A percentile compares a stretch with the other conserved stretches of the same genome.
Evolutionary conservation across 2,329 filamentous ascomycete species (phyloP).

Genomic region (Sporothrix brasiliensis): DNA sequence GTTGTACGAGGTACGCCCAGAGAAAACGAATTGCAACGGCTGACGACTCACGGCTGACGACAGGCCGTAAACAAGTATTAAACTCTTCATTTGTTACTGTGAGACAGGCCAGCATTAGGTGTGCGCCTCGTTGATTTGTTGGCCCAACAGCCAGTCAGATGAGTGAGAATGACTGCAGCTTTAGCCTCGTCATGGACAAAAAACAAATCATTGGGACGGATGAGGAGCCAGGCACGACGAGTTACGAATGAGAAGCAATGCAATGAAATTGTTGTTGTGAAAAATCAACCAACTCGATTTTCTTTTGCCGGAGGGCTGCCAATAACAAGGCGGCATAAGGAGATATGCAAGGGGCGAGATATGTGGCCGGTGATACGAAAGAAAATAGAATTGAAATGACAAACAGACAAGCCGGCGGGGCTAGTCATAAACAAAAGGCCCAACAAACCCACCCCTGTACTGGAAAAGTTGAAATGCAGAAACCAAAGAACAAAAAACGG

Average conservation of each 20-base stretch:
- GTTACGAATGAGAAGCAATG: neutral
- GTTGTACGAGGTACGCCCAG: neutral
- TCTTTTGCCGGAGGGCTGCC: neutral
- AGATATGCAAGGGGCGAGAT: neutral
- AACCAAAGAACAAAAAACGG: neutral
- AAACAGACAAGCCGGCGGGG: neutral
- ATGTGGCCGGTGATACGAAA: neutral
- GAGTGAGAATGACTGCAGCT: neutral
- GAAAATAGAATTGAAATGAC: neutral
- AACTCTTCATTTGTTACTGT: neutral
- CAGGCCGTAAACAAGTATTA: neutral
- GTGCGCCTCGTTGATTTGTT: constrained; percentile 1
- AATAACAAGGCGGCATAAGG: neutral
- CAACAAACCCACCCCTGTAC: too few species aligned
- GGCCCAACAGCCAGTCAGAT: constrained; percentile 16
- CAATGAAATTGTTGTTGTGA: neutral
- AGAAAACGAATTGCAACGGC: neutral
- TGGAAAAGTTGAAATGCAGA: too few species aligned
- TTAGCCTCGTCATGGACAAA: neutral
- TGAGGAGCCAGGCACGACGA: neutral
- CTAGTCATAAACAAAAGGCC: neutral
- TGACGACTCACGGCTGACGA: neutral
- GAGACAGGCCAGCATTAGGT: constrained; percentile 17
- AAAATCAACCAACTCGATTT: neutral
- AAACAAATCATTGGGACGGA: neutral